Evolutionary conservation across 2,329 filamentous ascomycete genomes (phyloP), one percentile per base, ranked within the genome.

Genomic region (Colletotrichum sp.): DNA sequence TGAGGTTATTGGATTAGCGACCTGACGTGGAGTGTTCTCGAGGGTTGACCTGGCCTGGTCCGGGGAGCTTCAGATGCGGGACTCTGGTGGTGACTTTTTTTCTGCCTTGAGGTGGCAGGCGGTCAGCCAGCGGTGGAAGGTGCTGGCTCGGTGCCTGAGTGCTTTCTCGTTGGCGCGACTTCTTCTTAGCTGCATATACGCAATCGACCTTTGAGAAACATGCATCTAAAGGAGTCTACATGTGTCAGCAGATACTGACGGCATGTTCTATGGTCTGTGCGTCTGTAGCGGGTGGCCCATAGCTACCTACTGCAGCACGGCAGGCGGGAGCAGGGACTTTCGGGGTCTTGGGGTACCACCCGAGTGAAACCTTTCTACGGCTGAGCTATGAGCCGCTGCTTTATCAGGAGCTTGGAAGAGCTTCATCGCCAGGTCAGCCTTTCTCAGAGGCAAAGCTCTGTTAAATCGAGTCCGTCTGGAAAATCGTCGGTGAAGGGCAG

Each of bases 11-110:
- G 71, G 65, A 74, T 76, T 74, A 69, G 74, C 74, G 70, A 76
- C 74, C 74, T 59, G 71, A 32, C 74, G 74, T 76, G 71, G 74
- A 76, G 70, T 76, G 71, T 74, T 76, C 65, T 74, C 74, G 74
- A 76, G 74, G 30, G 65, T 76, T 69, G 48, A 69, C 74, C 71
- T 74, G 71, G 70, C 74, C 71, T 76, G 71, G 70, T 71, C 70
- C 32, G 34, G 63, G 71, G 74, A 74, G 65, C 70, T 74, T 76
- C 74, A 76, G 73, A 68, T 76, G 74, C 74, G 74, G 74, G 74
- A 76, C 74, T 76, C 22, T 70, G 66, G 62, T 76, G 71, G 75
- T 76, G 72, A 71, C 72, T 76, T 76, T 76, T 75, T 76, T 76
- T 76, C 75, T 76, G 75, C 75, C 75, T 76, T 8, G 66, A 75